phyloP scores from a whole-genome alignment of 192 early-diverging fungal species.

The Umbelopsis vinacea region DNA sequence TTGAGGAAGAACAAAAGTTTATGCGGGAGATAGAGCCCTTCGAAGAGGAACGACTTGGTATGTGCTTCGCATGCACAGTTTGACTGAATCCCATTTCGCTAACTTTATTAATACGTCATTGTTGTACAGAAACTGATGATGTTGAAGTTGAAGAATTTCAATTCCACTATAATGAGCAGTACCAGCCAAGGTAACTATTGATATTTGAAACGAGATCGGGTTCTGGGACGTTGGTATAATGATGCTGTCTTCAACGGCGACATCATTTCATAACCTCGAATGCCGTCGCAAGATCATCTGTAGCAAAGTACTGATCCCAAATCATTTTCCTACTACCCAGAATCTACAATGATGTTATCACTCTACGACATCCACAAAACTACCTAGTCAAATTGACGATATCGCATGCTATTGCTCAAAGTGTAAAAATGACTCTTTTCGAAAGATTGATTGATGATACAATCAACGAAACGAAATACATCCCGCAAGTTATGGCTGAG shows the following conservation, averaged over 20 bases:
- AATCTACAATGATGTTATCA: constrained; percentile 91
- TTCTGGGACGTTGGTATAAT: too few species aligned
- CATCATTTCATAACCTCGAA: too few species aligned
- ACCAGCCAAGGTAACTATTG: constrained; percentile 56
- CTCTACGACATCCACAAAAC: constrained; percentile 74
- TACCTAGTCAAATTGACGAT: constrained; percentile 94
- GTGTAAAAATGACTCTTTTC: constrained; percentile 91
- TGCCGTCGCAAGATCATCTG: neutral
- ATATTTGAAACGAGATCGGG: neutral
- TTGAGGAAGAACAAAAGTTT: constrained; percentile 77
- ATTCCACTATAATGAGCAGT: constrained; percentile 72
- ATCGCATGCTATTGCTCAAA: constrained; percentile 94
- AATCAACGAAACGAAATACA: constrained; percentile 84
- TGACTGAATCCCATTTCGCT: too few species aligned
- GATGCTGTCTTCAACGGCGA: too few species aligned
- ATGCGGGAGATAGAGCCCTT: constrained; percentile 74
- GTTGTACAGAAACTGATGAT: constrained; percentile 59
- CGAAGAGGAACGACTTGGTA: constrained; percentile 75
- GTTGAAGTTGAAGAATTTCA: constrained; percentile 83
- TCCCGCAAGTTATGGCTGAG: constrained; percentile 93
- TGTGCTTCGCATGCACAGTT: neutral
- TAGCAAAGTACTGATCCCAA: neutral
- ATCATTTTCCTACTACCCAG: constrained; percentile 49
- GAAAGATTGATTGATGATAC: constrained; percentile 93
- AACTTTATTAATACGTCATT: neutral